Evolutionary conservation across 257 asterid species (phyloP).

Genomic region (Datura wrightii): DNA sequence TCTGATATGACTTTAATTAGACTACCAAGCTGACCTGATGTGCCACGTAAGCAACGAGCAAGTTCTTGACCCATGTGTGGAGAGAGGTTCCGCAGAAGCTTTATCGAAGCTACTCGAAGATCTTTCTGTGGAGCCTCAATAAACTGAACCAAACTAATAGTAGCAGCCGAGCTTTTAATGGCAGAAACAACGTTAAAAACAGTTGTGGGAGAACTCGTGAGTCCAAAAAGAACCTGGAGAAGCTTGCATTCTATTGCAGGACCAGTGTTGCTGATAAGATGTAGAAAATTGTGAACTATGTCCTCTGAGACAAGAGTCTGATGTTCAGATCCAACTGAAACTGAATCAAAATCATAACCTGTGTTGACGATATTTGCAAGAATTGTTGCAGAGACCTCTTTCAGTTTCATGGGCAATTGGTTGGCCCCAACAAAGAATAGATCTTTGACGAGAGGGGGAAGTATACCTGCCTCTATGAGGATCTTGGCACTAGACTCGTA

Average conservation of each 20-base stretch:
- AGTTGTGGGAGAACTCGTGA: slow-evolving; percentile 64
- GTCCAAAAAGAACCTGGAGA: slow-evolving; percentile 92
- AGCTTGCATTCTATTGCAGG: slow-evolving; percentile 94
- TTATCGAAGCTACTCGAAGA: slow-evolving; percentile 75
- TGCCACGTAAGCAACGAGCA: slow-evolving; percentile 69
- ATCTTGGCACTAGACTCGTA: slow-evolving; percentile 80
- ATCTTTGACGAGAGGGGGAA: slow-evolving; percentile 91
- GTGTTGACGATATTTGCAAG: slow-evolving; percentile 84
- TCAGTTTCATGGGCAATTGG: slow-evolving; percentile 71
- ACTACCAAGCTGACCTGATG: slow-evolving; percentile 81
- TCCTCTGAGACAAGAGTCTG: slow-evolving; percentile 90
- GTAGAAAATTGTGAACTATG: slow-evolving; percentile 71
- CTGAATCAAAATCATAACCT: slow-evolving; percentile 71
- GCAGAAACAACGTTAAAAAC: slow-evolving; percentile 75
- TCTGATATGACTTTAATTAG: slow-evolving; percentile 69
- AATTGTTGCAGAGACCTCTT: slow-evolving; percentile 88
- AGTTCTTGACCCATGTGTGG: slow-evolving; percentile 87
- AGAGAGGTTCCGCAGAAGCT: slow-evolving; percentile 81
- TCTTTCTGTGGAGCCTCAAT: slow-evolving; percentile 90
- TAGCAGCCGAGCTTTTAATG: slow-evolving; percentile 88
- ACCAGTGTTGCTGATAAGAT: slow-evolving; percentile 92
- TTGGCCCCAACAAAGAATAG: slow-evolving; percentile 78
- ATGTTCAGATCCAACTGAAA: slow-evolving; percentile 75
- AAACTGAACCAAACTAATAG: slow-evolving; percentile 84
- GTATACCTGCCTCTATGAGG: slow-evolving; percentile 86